Percentiles rank a stretch among this genome's conserved stretches.
Conservation (phyloP, 2,329 filamentous ascomycete species). For the Epichloe gansuensis region DNA sequence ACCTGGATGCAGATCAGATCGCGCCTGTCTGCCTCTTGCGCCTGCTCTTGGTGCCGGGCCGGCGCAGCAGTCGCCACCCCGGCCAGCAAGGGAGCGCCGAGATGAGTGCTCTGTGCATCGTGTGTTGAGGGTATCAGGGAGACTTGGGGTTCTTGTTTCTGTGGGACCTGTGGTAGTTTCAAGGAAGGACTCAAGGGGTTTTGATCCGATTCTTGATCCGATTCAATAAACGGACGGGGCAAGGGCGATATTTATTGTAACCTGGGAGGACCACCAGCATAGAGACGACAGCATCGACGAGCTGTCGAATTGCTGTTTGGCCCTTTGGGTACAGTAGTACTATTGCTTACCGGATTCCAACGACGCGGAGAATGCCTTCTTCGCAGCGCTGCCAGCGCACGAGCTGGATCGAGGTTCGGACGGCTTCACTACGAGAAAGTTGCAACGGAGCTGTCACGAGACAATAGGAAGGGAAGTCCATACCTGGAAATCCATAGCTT, state of each 20-base stretch:
- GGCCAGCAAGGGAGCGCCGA: slow-evolving; percentile 15
- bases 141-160: not conserved
- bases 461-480: not conserved
- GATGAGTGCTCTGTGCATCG: slow-evolving; percentile 15
- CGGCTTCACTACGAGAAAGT: no score
- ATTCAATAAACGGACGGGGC: not conserved
- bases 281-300: no score
- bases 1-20: not conserved
- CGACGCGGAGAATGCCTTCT: not conserved
- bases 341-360: not conserved
- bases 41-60: not conserved
- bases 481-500: not conserved
- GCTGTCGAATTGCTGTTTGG: no score
- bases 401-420: no score
- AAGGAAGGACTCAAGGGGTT: not conserved
- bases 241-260: not conserved
- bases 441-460: not conserved
- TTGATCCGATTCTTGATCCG: not conserved
- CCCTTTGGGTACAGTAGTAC: no score
- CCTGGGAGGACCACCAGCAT: no score
- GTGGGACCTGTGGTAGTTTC: no score
- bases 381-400: no score
- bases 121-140: not conserved
- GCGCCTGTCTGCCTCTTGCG: not conserved
- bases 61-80: slow-evolving; percentile 12